Conservation (phyloP, 345 rosid species). For the rapeseed (Brassica napus) region Da-Ae NC_063449.1:31328501-31329000, state of each 20-base stretch:
- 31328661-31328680: slow-evolving; percentile 77
- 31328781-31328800: slow-evolving; percentile 41
- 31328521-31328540: slow-evolving; percentile 78
- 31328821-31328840: slow-evolving; percentile 76
- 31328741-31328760: neutral
- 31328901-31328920: slow-evolving; percentile 1
- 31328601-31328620: slow-evolving; percentile 7
- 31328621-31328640: neutral
- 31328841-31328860: slow-evolving; percentile 72
- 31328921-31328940: slow-evolving; percentile 61
- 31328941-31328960: slow-evolving; percentile 93
- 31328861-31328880: slow-evolving; percentile 8
- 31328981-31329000: slow-evolving; percentile 59
- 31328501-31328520: slow-evolving; percentile 77
- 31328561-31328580: slow-evolving; percentile 74
- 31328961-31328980: slow-evolving; percentile 79
- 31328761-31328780: slow-evolving; percentile 2
- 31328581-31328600: slow-evolving; percentile 73
- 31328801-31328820: slow-evolving; percentile 81
- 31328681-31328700: slow-evolving; percentile 77
- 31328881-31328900: slow-evolving; percentile 6
- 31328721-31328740: slow-evolving; percentile 1
- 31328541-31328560: slow-evolving; percentile 90
- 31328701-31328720: slow-evolving; percentile 82
- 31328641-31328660: slow-evolving; percentile 35